Base-by-base conservation (phyloP, 2,329 filamentous ascomycete genomes). In the Ceratocystis huliohia region DNA sequence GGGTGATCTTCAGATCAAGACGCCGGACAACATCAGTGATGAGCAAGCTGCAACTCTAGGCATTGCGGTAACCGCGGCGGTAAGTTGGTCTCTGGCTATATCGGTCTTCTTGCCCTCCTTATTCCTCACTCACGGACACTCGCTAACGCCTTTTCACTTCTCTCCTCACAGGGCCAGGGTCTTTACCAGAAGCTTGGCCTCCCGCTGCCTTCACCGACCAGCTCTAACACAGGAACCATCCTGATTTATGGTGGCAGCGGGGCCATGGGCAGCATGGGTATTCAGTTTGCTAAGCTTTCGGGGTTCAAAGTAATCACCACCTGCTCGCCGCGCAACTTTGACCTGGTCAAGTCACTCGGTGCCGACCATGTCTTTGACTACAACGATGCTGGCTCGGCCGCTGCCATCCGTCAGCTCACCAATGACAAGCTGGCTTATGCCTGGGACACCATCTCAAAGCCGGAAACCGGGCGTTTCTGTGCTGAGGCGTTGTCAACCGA, bases 181-280 rank as follows among this genome's bases (percentile, higher is more conserved):
- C 75, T 82, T n/a, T 82, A 81, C 73, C 76, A 80, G 68, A 71
- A 72, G 28, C 75, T 82, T 2, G 67, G 74, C 64, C 75, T 82
- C 2, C 76, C 78, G 0, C 73, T 82, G 6, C 83, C 84, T 3
- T 63, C 61, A 20, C 75, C 78, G n/a, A 64, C 72, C 45, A 73
- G 73, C 41, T 73, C 74, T 22, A 71, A 75, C 62, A 17, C 63
- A 28, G 64, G 64, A 30, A 67, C 57, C 44, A 71, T 80, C 66
- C 72, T 78, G 56, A 75, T 76, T 68, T 77, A 78, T 62, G 77
- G 75, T 61, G 76, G 75, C n/a, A 80, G 80, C 72, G 82, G 78
- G 44, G 81, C 80, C 25, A 82, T 81, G n/a, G 78, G 78, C 75
- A 80, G 81, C 70, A 80, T 80, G 70, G 74, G 72, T 5, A 74